A percentile compares a stretch with the other conserved stretches of the same genome.
These are phyloP conservation scores for Suillus ampliporus DNA, from an alignment of 768 basidiomycete genomes.

Conservation along the genomic window DNA sequence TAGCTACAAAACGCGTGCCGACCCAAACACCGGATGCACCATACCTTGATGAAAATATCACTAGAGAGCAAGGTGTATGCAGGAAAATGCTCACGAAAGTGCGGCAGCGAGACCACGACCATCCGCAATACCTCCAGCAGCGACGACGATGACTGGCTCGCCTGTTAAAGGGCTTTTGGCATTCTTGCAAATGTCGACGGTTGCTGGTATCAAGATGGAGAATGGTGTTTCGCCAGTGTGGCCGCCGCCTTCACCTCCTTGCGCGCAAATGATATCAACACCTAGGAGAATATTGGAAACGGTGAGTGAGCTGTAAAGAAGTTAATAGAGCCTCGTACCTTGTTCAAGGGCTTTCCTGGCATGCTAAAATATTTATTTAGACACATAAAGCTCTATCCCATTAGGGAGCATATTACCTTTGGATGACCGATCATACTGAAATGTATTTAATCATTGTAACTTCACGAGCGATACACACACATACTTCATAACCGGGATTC, in stretches of 20 bases:
- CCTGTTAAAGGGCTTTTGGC: conserved; percentile 79
- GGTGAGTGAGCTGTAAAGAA: background rate
- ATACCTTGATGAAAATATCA: conserved; percentile 50
- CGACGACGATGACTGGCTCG: conserved; percentile 76
- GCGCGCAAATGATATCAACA: conserved; percentile 91
- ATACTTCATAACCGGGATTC: conserved; percentile 87
- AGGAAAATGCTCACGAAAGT: conserved; percentile 53
- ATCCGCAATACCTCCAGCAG: conserved; percentile 85
- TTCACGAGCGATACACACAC: conserved; percentile 20
- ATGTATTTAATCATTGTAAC: conserved; percentile 15
- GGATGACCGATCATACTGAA: conserved; percentile 84
- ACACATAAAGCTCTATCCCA: background rate
- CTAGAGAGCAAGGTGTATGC: background rate
- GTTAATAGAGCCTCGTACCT: conserved; percentile 41
- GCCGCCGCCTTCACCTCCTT: conserved; percentile 88
- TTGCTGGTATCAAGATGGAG: conserved; percentile 81
- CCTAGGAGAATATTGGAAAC: conserved; percentile 43
- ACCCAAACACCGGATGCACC: conserved; percentile 91
- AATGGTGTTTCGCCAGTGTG: conserved; percentile 87
- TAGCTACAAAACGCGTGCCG: conserved; percentile 85
- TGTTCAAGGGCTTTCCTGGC: conserved; percentile 76
- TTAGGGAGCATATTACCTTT: conserved; percentile 52
- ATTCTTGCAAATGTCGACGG: conserved; percentile 77
- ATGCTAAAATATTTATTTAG: conserved; percentile 49
- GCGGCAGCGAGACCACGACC: conserved; percentile 81